Conservation (phyloP, 1,139 yeast genomes). For the Lodderomyces jiufengensis region DNA sequence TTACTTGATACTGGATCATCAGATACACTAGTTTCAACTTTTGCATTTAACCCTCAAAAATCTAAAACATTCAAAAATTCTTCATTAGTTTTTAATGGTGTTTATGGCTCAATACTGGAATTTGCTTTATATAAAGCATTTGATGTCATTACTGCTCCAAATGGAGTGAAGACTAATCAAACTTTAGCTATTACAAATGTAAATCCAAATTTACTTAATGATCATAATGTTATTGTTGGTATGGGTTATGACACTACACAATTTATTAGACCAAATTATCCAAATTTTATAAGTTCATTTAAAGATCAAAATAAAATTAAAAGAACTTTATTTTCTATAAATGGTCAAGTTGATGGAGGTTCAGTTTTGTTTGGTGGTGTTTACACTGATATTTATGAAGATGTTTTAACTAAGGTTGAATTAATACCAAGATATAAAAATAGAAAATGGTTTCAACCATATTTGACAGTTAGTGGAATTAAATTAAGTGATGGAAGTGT, state of each 20-base stretch:
- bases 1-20: conserved; percentile 24
- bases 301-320: conserved; percentile 15
- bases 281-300: conserved; percentile 16
- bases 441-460: conserved; percentile 14
- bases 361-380: conserved; percentile 22
- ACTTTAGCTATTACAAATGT: conserved; percentile 9
- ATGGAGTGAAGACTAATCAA: conserved; percentile 4
- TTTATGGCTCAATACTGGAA: conserved; percentile 17
- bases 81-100: conserved; percentile 8
- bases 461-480: conserved; percentile 19
- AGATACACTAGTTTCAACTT: conserved; percentile 17
- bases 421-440: conserved; percentile 6
- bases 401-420: conserved; percentile 18
- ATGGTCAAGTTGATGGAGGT: conserved; percentile 13
- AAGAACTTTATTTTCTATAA: conserved; percentile 15
- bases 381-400: conserved; percentile 16
- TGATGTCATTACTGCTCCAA: background rate
- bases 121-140: conserved; percentile 7
- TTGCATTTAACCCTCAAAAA: conserved; percentile 9
- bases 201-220: conserved; percentile 4
- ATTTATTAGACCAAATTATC: conserved; percentile 13
- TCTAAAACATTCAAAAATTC: conserved; percentile 15
- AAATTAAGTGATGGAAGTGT: conserved; percentile 13
- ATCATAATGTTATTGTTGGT: conserved; percentile 18
- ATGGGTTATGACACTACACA: conserved; percentile 17